These are phyloP conservation scores for Diatrype stigma DNA, from an alignment of 2,329 filamentous ascomycete genomes.

Conservation along the genomic window DNA sequence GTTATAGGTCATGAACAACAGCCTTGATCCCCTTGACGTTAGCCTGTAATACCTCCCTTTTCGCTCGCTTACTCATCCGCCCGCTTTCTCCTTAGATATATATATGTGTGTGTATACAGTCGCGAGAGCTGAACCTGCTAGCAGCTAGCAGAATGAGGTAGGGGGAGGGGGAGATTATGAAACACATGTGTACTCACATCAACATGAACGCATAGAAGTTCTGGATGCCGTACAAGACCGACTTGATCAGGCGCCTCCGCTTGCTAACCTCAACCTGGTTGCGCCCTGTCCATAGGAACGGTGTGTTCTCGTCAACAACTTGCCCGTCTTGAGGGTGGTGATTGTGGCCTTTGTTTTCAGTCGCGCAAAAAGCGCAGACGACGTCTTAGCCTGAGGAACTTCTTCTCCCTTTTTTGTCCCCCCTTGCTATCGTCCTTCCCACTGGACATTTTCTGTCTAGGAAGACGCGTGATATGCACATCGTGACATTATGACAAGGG, in stretches of 20 bases:
- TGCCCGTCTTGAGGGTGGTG: slow-evolving; percentile 27
- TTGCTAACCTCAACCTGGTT: slow-evolving; percentile 52
- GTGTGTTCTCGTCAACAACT: slow-evolving; percentile 57
- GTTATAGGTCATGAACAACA: slow-evolving; percentile 99
- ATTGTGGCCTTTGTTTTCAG: no score
- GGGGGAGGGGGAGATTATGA: background rate
- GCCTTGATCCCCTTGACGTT: slow-evolving; percentile 49
- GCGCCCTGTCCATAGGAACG: slow-evolving; percentile 69
- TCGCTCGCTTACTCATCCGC: no score
- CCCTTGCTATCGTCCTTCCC: no score
- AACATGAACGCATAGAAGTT: slow-evolving; percentile 99
- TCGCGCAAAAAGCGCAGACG: slow-evolving; percentile 6
- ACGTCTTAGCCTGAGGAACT: slow-evolving; percentile 3
- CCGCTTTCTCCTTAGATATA: background rate
- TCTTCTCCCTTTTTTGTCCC: background rate
- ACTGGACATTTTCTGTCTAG: background rate
- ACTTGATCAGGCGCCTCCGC: slow-evolving; percentile 74
- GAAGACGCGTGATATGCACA: background rate
- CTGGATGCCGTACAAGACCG: slow-evolving; percentile 80
- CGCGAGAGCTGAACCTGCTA: background rate
- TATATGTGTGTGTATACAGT: background rate
- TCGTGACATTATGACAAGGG: background rate
- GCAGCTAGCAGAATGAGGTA: background rate
- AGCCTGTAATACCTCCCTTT: background rate
- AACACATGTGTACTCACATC: slow-evolving; percentile 65